Evolutionary conservation across 2,329 filamentous ascomycete genomes (phyloP).

Genomic region (Cytospora piceicola): DNA sequence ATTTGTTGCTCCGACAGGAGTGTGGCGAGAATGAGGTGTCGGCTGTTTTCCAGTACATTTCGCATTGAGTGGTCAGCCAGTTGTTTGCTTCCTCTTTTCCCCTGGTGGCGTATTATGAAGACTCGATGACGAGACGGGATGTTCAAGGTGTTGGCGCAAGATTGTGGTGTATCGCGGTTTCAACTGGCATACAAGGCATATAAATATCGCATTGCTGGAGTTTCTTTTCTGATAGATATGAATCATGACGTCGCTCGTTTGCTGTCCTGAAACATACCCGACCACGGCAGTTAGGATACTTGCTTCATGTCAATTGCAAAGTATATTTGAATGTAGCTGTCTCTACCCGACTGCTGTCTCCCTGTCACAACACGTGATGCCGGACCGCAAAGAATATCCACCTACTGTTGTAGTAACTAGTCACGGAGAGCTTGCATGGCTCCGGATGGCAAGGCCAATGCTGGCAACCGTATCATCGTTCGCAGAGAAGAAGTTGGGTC

Average conservation of each 20-base stretch:
- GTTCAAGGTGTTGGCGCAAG: constrained; percentile 4
- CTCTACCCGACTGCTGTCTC: not conserved
- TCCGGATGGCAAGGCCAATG: not conserved
- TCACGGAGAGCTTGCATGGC: not conserved
- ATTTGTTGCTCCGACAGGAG: constrained; percentile 88
- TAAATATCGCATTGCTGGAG: constrained; percentile 22
- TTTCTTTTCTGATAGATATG: constrained; percentile 19
- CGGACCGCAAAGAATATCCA: not conserved
- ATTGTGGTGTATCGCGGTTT: not conserved
- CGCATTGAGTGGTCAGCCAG: constrained; percentile 57
- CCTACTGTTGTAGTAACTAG: not conserved
- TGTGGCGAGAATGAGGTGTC: constrained; percentile 78
- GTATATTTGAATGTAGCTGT: not conserved
- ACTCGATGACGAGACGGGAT: not conserved
- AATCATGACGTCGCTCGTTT: constrained; percentile 9
- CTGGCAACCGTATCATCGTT: not conserved
- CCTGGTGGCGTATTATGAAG: not conserved
- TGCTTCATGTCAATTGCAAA: too few relatives aligned
- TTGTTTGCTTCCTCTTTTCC: not conserved
- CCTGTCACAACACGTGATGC: not conserved
- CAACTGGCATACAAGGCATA: constrained; percentile 6
- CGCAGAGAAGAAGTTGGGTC: not conserved
- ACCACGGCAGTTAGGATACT: too few relatives aligned
- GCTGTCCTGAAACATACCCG: not conserved
- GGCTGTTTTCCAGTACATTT: constrained; percentile 98